These are phyloP conservation scores for California macrophylla DNA, from an alignment of 441 rosid genomes.

Conservation along the genomic window DNA sequence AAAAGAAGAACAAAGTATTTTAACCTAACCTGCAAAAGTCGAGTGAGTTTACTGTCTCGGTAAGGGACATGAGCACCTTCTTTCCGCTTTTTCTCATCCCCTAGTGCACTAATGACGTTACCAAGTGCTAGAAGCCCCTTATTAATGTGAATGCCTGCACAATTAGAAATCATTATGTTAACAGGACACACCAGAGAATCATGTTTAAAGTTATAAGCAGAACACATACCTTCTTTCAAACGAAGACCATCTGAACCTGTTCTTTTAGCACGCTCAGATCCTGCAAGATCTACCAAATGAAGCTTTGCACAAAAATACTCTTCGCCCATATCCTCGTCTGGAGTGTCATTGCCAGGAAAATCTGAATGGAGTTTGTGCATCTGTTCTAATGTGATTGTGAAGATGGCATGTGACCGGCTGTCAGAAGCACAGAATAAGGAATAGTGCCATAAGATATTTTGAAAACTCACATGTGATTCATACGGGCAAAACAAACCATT, in stretches of 20 bases:
- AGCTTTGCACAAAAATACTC: constrained; percentile 60
- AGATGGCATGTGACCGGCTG: constrained; percentile 70
- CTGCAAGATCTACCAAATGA: constrained; percentile 65
- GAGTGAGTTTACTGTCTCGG: constrained; percentile 60
- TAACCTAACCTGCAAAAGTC: constrained; percentile 44
- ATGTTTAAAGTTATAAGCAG: constrained; percentile 15
- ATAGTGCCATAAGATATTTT: constrained; percentile 23
- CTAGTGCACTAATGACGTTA: constrained; percentile 60
- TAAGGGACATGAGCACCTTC: constrained; percentile 59
- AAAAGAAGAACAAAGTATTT: constrained; percentile 4
- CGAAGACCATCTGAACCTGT: constrained; percentile 59
- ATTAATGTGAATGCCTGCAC: constrained; percentile 52
- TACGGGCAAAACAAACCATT: constrained; percentile 9
- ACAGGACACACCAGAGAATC: background rate
- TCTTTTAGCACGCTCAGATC: constrained; percentile 63
- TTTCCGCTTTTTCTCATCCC: constrained; percentile 59
- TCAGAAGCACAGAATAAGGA: constrained; percentile 32
- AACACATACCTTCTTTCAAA: constrained; percentile 47
- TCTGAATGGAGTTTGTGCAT: constrained; percentile 40
- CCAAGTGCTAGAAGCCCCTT: constrained; percentile 68
- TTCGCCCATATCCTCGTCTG: constrained; percentile 45
- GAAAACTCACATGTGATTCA: constrained; percentile 8
- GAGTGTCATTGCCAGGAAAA: constrained; percentile 26
- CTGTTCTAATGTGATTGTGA: constrained; percentile 64
- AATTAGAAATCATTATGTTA: background rate